These are phyloP conservation scores for Wallacemonas sp. DNA, from an alignment of 208 protist genomes.

Conservation along the genomic window DNA sequence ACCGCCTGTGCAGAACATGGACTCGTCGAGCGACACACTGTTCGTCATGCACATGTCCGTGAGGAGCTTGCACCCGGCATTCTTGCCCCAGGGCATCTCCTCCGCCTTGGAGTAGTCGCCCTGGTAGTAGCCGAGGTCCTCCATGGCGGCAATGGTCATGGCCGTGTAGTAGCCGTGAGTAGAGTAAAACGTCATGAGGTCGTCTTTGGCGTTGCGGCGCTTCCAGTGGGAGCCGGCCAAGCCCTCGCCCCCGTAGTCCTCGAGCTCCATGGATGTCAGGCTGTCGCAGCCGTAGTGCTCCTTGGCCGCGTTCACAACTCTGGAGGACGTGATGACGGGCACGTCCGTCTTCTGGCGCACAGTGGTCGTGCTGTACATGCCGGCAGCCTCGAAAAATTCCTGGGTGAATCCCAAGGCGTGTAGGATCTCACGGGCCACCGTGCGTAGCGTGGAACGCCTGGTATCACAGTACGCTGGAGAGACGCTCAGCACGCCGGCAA, in stretches of 20 bases:
- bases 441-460: conserved; percentile 11
- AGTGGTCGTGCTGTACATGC: neutral
- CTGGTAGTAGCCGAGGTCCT: conserved; percentile 60
- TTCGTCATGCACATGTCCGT: conserved; percentile 23
- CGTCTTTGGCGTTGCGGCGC: conserved; percentile 35
- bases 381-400: neutral
- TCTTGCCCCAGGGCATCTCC: conserved; percentile 52
- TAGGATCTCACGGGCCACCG: conserved; percentile 34
- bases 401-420: conserved; percentile 39
- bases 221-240: too few relatives aligned
- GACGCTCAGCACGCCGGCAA: conserved; percentile 27
- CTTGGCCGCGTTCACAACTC: too few relatives aligned
- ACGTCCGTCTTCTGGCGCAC: neutral
- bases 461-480: conserved; percentile 5
- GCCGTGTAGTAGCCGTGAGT: conserved; percentile 23
- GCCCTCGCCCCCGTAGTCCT: too few relatives aligned
- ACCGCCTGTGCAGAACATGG: conserved; percentile 31
- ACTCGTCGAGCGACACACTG: conserved; percentile 12
- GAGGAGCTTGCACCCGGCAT: conserved; percentile 40
- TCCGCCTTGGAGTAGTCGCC: conserved; percentile 42
- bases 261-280: too few relatives aligned
- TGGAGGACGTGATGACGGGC: neutral
- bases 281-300: too few relatives aligned
- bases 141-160: conserved; percentile 66
- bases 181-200: too few relatives aligned